Evolutionary conservation across 1,284 basidiomycete species (phyloP), one percentile per base, ranked within the genome.

Genomic region (Butyriboletus appendiculatus): DNA sequence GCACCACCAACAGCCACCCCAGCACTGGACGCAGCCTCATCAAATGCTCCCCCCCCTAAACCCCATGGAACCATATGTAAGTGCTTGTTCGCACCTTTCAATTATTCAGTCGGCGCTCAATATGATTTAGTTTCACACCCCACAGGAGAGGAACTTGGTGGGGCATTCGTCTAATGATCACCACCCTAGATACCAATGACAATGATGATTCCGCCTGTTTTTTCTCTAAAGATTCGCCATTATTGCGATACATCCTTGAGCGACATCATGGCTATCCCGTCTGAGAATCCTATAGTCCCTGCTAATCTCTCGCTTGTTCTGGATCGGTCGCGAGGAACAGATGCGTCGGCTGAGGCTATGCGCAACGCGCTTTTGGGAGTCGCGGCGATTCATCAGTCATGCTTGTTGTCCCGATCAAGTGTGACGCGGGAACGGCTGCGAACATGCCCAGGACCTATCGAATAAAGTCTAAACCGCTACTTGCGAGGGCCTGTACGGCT

Each of bases 61-160:
- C 60, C 73, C 76, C 44, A 75, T 85, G 62, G 82, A 87, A 50
- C 71, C 85, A 47, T 88, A 81, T 68, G 85, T 88, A 66, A 75
- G 84, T 72, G 16, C 16, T 37, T 37, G 6, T 35, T 44, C 28
- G 26, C 47, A 33, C 45, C 30, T 32, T 45, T 45, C 4, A 15
- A 1, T 18, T 20, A 44, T 57, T 56, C 24, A 20, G 35, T 48
- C 46, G 46, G 45, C 26, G 38, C 55, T 65, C 50, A 65, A 56
- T 26, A 26, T 47, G 11, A 11, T 32, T 22, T 14, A 78, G 76
- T 81, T 74, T 64, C 71, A 72, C 67, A 53, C 68, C 69, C 59
- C 68, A 52, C 78, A 79, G 66, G 80, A 81, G 63, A 76, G 78
- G 70, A 75, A 70, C 59, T 61, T 81, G 73, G 80, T 81, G 69